Evolutionary conservation across 176 grass and related monocot genomes (phyloP).

Genomic region (Guadua angustifolia): DNA sequence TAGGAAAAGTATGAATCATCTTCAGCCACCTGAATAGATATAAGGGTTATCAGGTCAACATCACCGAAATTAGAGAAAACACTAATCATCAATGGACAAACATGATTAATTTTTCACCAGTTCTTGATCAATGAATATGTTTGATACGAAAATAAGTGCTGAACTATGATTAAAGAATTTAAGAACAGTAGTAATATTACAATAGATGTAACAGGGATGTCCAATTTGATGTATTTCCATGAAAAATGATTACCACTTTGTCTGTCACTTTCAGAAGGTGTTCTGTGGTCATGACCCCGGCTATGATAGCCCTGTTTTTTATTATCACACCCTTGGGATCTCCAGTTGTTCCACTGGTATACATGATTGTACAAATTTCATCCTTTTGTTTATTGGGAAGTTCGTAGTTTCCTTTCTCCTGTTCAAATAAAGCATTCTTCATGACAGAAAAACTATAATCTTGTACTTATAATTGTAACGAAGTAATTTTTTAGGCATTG

Average conservation of each 20-base stretch:
- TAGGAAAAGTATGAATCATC: slow-evolving; percentile 97
- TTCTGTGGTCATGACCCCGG: slow-evolving; percentile 76
- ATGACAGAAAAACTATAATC: neutral
- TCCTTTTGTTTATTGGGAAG: slow-evolving; percentile 67
- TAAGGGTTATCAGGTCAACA: neutral
- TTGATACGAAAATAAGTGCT: neutral
- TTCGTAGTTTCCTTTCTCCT: slow-evolving; percentile 53
- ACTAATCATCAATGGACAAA: slow-evolving; percentile 17
- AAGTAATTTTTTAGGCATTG: neutral
- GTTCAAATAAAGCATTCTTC: slow-evolving; percentile 11
- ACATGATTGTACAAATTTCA: slow-evolving; percentile 94
- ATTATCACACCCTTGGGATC: slow-evolving; percentile 94
- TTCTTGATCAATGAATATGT: neutral
- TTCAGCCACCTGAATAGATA: slow-evolving; percentile 61
- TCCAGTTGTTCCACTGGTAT: slow-evolving; percentile 94
- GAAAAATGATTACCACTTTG: slow-evolving; percentile 69
- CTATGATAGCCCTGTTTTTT: slow-evolving; percentile 74
- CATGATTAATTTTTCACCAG: neutral
- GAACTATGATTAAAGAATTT: neutral
- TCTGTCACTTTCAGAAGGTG: slow-evolving; percentile 78
- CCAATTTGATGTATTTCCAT: neutral
- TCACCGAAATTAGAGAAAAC: neutral
- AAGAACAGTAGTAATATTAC: neutral
- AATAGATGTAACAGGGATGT: neutral
- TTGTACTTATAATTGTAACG: neutral